phyloP scores from a whole-genome alignment of 1,139 yeast genomes.

The Saccharomyces hybrid region DNA sequence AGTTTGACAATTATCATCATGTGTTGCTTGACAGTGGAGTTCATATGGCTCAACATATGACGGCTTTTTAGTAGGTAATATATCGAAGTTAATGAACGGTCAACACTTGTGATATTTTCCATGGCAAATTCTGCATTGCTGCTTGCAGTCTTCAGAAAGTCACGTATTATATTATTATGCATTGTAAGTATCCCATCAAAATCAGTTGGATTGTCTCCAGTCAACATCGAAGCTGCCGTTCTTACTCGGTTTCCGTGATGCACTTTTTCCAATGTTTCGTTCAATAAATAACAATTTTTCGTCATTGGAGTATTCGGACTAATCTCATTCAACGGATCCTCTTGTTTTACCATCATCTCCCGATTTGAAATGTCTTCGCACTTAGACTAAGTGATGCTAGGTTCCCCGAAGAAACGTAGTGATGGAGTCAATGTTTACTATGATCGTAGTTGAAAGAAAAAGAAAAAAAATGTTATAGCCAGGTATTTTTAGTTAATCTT shows the following conservation, averaged over 20 bases:
- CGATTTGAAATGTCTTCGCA: background rate
- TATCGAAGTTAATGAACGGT: slow-evolving; percentile 7
- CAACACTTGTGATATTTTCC: background rate
- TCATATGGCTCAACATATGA: slow-evolving; percentile 16
- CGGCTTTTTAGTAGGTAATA: slow-evolving; percentile 8
- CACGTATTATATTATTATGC: background rate
- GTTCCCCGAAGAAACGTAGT: background rate
- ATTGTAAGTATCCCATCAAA: background rate
- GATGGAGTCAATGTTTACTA: background rate
- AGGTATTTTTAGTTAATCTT: background rate
- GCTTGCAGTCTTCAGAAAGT: background rate
- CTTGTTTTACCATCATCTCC: slow-evolving; percentile 16
- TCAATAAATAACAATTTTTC: background rate
- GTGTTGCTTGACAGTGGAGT: slow-evolving; percentile 19
- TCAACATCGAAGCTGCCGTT: background rate
- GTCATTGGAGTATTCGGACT: slow-evolving; percentile 17
- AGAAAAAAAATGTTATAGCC: slow-evolving; percentile 1
- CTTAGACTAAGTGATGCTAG: background rate
- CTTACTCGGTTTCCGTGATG: slow-evolving; percentile 2
- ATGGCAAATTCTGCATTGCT: background rate
- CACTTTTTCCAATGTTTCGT: background rate
- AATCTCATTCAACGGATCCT: slow-evolving; percentile 23
- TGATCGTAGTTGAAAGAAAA: background rate
- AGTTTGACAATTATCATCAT: slow-evolving; percentile 21
- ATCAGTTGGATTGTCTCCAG: background rate